Base-by-base conservation (phyloP, 2,329 filamentous ascomycete genomes). In the Cladobotryum mycophilum region DNA sequence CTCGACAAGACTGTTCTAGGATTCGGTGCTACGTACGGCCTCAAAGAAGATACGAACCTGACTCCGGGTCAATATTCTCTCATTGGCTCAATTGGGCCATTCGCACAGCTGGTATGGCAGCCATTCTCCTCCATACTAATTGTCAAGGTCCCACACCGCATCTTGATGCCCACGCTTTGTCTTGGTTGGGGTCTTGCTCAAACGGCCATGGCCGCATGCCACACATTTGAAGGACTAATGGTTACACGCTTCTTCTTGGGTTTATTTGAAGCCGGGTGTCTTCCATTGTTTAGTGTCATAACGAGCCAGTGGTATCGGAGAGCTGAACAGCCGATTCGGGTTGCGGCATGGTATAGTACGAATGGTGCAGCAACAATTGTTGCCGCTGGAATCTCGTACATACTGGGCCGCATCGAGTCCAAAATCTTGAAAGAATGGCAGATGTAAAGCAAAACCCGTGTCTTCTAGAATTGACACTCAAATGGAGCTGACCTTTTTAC, bases 261-360 rank as follows among this genome's bases (percentile, higher is more conserved):
- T 5, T 67, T 76, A 14, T 71, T 70, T 18, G 79, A 82, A 61
- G 78, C 76, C 0, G 78, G 75, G 0, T 81, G 73, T 42, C 62
- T 76, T 12, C 74, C 74, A 0, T 63, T 75, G 0, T 75, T 76
- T 54, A 68, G 68, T 14, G 65, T 76, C 58, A 69, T 77, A 50
- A 76, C 72, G 1, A 67, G 67, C 4, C 70, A 74, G 60, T 78
- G 74, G 67, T 77, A 78, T 56, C 60, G 70, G 1, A 63, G 70
- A 1, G 65, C 66, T 38, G 81, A 87, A 58, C 83, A 86, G 62
- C 81, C 82, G 0, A 63, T 83, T 22, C 73, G 84, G 0, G 75
- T 85, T 3, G 81, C 81, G 0, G 75, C 76, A n/a, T 87, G 83
- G 83, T 86, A 86, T 56, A 72, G 78, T 4, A 83, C 79, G 0